Percentiles rank a stretch among this genome's conserved stretches.
phyloP scores from a whole-genome alignment of 371 early-diverging fungal species.

The Lichtheimia hyalospora region DNA sequence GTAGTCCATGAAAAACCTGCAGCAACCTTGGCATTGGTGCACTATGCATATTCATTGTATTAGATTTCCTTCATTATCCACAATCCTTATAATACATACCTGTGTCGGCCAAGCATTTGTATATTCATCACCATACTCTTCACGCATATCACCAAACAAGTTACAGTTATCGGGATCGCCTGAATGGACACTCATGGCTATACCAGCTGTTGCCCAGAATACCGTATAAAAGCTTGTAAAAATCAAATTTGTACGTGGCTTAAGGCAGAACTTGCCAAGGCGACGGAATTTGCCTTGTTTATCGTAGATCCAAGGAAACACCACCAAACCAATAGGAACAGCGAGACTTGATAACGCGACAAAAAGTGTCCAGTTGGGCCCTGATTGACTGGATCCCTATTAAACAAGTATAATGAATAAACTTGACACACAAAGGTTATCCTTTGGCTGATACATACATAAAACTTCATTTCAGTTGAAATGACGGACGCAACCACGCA shows the following conservation, averaged over 20 bases:
- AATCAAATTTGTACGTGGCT: constrained; percentile 35
- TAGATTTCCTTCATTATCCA: neutral
- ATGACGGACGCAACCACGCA: constrained; percentile 33
- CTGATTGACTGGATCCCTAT: constrained; percentile 36
- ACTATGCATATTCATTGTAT: constrained; percentile 16
- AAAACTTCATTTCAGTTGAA: constrained; percentile 23
- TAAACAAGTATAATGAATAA: neutral
- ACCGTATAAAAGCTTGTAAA: constrained; percentile 31
- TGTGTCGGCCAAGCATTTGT: constrained; percentile 31
- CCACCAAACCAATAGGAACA: constrained; percentile 20
- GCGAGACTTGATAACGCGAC: constrained; percentile 24
- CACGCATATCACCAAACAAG: constrained; percentile 15
- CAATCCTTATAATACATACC: constrained; percentile 17
- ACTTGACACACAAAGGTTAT: neutral
- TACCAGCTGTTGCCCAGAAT: constrained; percentile 36
- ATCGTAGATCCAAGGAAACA: constrained; percentile 36
- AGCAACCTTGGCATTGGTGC: constrained; percentile 39
- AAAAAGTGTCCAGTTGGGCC: constrained; percentile 33
- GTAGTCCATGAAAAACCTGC: constrained; percentile 45
- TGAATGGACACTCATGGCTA: constrained; percentile 34
- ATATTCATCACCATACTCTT: constrained; percentile 21
- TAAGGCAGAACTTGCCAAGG: constrained; percentile 32
- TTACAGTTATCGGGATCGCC: constrained; percentile 24
- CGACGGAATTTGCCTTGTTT: constrained; percentile 23
- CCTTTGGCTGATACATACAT: constrained; percentile 18